phyloP scores from a whole-genome alignment of 495 filamentous ascomycete species.

The Aspergillus indologenus region DNA sequence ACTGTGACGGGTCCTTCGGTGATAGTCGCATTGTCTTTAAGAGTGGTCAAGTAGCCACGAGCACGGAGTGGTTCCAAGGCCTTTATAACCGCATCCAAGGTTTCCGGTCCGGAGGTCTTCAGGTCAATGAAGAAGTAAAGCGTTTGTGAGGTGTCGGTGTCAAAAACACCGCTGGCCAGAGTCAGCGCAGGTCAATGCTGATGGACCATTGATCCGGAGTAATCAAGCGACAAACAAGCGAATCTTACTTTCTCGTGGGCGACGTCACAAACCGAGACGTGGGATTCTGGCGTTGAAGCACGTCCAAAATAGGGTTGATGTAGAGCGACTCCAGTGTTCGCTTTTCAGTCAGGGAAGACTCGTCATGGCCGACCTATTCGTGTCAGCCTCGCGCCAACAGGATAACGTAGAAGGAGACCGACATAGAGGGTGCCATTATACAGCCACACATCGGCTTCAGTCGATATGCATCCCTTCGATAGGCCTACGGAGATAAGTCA shows the following conservation, averaged over 20 bases:
- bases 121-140: slow-evolving; percentile 71
- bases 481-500: slow-evolving; percentile 24
- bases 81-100: slow-evolving; percentile 53
- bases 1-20: slow-evolving; percentile 63
- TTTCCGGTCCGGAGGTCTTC: slow-evolving; percentile 55
- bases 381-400: slow-evolving; percentile 3
- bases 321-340: slow-evolving; percentile 56
- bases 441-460: slow-evolving; percentile 90
- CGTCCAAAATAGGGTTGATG: slow-evolving; percentile 52
- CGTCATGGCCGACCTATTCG: slow-evolving; percentile 52
- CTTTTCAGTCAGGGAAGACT: slow-evolving; percentile 45
- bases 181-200: background rate
- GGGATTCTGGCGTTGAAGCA: slow-evolving; percentile 51
- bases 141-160: slow-evolving; percentile 54
- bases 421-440: slow-evolving; percentile 62
- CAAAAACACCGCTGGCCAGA: slow-evolving; percentile 39
- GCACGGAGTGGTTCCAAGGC: slow-evolving; percentile 65
- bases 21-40: slow-evolving; percentile 49
- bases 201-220: background rate
- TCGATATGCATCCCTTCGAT: slow-evolving; percentile 61
- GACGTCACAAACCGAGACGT: slow-evolving; percentile 33
- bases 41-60: slow-evolving; percentile 56
- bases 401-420: slow-evolving; percentile 8
- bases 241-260: slow-evolving; percentile 39
- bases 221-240: background rate